Base-by-base conservation (phyloP, 108 stramenopile genomes). In the Poteriospumella lacustris region DNA sequence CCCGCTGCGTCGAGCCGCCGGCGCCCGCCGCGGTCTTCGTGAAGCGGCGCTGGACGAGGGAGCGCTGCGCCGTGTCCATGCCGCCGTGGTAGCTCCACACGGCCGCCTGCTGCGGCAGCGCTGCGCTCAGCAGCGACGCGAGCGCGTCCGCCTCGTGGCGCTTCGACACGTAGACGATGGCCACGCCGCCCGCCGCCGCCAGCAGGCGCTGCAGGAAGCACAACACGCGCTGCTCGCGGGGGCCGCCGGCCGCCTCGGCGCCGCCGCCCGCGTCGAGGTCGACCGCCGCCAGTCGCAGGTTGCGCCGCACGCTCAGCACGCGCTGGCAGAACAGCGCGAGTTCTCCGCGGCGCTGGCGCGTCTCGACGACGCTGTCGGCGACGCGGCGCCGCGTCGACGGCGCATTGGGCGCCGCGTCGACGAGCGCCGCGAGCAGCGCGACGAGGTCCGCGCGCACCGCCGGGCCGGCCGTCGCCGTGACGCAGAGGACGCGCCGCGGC, bases 81-180 rank as follows among this genome's bases (percentile, higher is more conserved):
- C 78, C 78, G n/a, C 59, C 78, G 43, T 79, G 78, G 36, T 79
- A 79, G 0, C 44, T 3, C 29, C 59, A 0, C 59, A 59, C 76
- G 24, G 42, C 56, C n/a, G 19, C 1, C 0, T 26, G 42, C 1
- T 1, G 0, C 0, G 60, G 76, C 0, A 24, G 58, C 59, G 39
- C 83, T 2, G 83, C 81, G 44, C 78, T 69, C 5, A 95, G 81
- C 44, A 85, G 83, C 77, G 93, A 92, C 15, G 91, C 89, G 29
- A 93, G 86, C 38, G 91, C 87, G 85, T 95, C 92, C 5, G 91
- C 88, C 77, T 95, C 92, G 31, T 82, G 82, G 60, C 92, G 89
- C 26, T 91, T 88, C 94, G 92, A 95, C 0, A 93, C 92, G 77
- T 95, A 95, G 1, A 95, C 89, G 79, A 95, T 95, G 15, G 38